Conservation (phyloP, 2,329 filamentous ascomycete genomes). For the Elsinoe perseae region DNA sequence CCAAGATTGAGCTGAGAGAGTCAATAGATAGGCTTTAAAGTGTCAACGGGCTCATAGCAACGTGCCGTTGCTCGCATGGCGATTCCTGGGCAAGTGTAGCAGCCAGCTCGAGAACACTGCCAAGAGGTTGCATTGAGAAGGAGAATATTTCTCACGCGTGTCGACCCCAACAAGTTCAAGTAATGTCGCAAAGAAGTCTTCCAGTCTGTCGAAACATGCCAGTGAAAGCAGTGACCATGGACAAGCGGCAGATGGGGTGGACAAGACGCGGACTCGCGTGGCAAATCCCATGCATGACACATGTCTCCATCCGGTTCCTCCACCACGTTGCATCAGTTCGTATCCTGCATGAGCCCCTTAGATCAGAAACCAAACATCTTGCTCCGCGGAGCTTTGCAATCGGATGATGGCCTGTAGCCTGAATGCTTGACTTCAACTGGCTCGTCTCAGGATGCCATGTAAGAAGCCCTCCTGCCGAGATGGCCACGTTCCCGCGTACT, state of each 20-base stretch:
- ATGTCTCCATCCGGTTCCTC: neutral
- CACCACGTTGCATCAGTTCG: neutral
- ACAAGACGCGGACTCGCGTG: neutral
- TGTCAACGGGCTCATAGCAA: neutral
- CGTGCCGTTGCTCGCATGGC: neutral
- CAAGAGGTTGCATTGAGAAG: too few species aligned
- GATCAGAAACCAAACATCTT: too few species aligned
- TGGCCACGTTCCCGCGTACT: too few species aligned
- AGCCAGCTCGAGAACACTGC: too few species aligned
- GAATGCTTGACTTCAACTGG: neutral
- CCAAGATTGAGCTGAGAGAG: neutral
- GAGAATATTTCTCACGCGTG: too few species aligned
- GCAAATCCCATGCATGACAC: neutral
- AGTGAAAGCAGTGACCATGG: neutral
- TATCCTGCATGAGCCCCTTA: too few species aligned
- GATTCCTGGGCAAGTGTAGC: too few species aligned
- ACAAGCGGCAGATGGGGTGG: neutral
- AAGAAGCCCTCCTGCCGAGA: too few species aligned
- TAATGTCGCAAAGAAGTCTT: neutral
- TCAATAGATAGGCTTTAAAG: neutral
- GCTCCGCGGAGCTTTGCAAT: too few species aligned
- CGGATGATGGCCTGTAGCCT: too few species aligned
- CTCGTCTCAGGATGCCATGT: neutral
- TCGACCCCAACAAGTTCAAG: too few species aligned
- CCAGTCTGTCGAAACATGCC: too few species aligned